A percentile compares a stretch with the other conserved stretches of the same genome.
Conservation (phyloP, 805 yeast species). For the Teunomyces barrocoloradensis region DNA sequence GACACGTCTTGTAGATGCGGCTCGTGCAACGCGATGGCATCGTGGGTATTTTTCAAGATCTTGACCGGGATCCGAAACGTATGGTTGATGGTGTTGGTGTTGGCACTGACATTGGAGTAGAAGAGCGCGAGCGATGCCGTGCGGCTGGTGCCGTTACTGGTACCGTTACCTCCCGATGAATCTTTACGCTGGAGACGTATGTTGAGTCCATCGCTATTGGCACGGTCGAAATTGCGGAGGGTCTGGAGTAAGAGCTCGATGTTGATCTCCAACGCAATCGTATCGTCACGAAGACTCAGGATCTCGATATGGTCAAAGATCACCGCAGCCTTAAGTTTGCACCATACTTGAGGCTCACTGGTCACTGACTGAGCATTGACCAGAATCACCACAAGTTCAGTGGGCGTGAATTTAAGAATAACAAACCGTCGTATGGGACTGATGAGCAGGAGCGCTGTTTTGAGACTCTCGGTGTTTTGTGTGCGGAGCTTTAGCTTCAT, state of each 20-base stretch:
- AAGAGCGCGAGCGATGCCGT: slow-evolving; percentile 54
- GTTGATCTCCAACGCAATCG: slow-evolving; percentile 59
- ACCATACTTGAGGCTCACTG: slow-evolving; percentile 68
- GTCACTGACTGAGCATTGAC: slow-evolving; percentile 38
- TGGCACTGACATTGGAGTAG: slow-evolving; percentile 46
- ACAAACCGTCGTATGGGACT: slow-evolving; percentile 53
- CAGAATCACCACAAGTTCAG: slow-evolving; percentile 50
- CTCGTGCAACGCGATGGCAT: slow-evolving; percentile 49
- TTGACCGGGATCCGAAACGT: slow-evolving; percentile 71
- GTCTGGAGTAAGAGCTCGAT: slow-evolving; percentile 60
- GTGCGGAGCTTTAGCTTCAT: slow-evolving; percentile 28
- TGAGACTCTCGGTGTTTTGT: slow-evolving; percentile 23
- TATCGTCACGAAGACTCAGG: slow-evolving; percentile 50
- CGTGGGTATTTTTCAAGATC: slow-evolving; percentile 54
- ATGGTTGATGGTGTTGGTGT: slow-evolving; percentile 52
- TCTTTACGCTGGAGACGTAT: slow-evolving; percentile 51
- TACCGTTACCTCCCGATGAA: slow-evolving; percentile 21
- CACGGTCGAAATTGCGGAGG: slow-evolving; percentile 52
- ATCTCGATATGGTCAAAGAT: slow-evolving; percentile 52
- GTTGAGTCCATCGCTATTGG: slow-evolving; percentile 49
- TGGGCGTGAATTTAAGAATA: slow-evolving; percentile 53
- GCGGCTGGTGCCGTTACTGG: slow-evolving; percentile 27
- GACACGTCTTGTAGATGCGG: slow-evolving; percentile 60
- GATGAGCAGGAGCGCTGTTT: slow-evolving; percentile 48
- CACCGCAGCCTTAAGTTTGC: slow-evolving; percentile 45